These are phyloP conservation scores for Tricladium varicosporioides DNA, from an alignment of 2,329 filamentous ascomycete genomes.

Conservation along the genomic window DNA sequence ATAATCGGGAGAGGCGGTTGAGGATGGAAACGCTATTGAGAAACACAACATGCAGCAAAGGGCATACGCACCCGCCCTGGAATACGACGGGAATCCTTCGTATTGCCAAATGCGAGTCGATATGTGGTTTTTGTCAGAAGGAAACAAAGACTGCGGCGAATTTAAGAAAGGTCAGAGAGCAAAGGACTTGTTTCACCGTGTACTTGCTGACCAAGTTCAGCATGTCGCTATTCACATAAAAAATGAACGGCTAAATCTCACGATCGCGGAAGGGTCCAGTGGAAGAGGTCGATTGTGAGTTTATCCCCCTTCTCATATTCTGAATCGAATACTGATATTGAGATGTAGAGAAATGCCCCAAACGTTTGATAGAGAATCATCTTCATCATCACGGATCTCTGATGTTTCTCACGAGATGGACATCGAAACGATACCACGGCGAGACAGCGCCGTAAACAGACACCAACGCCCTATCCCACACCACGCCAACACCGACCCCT, in stretches of 20 bases:
- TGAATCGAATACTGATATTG: not conserved
- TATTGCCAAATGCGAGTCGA: constrained; percentile 30
- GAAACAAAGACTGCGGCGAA: constrained; percentile 33
- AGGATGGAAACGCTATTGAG: constrained; percentile 18
- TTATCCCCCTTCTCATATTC: not conserved
- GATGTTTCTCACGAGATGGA: constrained; percentile 13
- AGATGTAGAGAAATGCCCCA: constrained; percentile 22
- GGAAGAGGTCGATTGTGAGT: constrained; percentile 29
- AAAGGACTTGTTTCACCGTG: not conserved
- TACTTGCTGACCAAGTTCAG: constrained; percentile 11
- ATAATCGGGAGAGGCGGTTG: constrained; percentile 8
- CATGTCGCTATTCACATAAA: constrained; percentile 33
- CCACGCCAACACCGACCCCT: constrained; percentile 11
- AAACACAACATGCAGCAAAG: constrained; percentile 29
- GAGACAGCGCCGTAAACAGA: constrained; percentile 1
- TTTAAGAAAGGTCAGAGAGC: constrained; percentile 26
- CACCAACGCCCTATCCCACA: not conserved
- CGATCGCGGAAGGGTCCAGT: constrained; percentile 30
- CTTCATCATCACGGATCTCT: constrained; percentile 16
- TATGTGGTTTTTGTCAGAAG: constrained; percentile 33
- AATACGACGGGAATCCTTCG: constrained; percentile 27
- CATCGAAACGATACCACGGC: not conserved
- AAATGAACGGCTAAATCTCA: constrained; percentile 28
- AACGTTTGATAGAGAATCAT: constrained; percentile 5
- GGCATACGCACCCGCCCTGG: constrained; percentile 31